phyloP scores from a whole-genome alignment of 495 filamentous ascomycete species.

The Sordaria brevicollis region DNA sequence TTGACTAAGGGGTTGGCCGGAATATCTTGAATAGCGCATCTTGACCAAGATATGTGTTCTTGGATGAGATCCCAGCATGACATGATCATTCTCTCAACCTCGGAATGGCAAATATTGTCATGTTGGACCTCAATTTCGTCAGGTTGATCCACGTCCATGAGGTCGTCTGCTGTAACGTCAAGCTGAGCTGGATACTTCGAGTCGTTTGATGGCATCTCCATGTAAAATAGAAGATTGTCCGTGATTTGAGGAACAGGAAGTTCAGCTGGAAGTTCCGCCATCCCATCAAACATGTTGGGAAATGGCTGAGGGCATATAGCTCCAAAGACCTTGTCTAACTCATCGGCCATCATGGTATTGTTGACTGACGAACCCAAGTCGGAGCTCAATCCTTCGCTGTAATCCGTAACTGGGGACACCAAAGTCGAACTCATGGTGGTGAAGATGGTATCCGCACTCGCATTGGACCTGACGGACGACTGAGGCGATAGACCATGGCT shows the following conservation, averaged over 20 bases:
- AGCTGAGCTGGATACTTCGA: conserved; percentile 23
- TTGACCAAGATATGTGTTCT: conserved; percentile 29
- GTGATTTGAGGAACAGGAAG: conserved; percentile 6
- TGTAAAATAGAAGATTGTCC: conserved; percentile 19
- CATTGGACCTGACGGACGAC: conserved; percentile 29
- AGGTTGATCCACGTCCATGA: conserved; percentile 4
- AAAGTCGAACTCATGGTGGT: conserved; percentile 5
- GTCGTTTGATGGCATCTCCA: conserved; percentile 16
- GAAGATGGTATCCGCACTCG: conserved; percentile 22
- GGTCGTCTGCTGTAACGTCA: conserved; percentile 15
- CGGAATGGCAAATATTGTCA: conserved; percentile 15
- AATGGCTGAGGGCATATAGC: neutral
- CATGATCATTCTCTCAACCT: conserved; percentile 28
- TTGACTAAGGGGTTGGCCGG: conserved; percentile 26
- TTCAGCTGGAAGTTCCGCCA: conserved; percentile 28
- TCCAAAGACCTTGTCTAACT: neutral
- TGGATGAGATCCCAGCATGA: conserved; percentile 32
- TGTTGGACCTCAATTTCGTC: conserved; percentile 4
- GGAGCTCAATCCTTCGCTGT: conserved; percentile 11
- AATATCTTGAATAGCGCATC: conserved; percentile 25
- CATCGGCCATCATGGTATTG: neutral
- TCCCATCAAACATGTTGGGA: neutral
- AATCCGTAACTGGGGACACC: conserved; percentile 25
- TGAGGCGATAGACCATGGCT: conserved; percentile 27
- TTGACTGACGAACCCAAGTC: neutral